phyloP scores from a whole-genome alignment of 768 basidiomycete species.

The Tylopilus rubrobrunneus region DNA sequence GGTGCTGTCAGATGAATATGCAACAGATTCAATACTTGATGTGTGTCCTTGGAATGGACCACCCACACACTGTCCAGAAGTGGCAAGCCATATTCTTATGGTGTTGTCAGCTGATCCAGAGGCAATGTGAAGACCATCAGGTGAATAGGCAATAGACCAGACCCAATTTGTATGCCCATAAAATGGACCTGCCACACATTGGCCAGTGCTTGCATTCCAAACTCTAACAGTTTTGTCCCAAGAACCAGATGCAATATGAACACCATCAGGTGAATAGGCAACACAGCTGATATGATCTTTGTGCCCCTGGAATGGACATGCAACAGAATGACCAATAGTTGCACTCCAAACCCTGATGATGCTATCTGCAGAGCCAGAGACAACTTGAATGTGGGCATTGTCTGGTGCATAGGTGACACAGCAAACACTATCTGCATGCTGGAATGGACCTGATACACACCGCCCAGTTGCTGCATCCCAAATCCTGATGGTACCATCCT shows the following conservation, averaged over 20 bases:
- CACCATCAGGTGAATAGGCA: neutral
- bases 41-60: no score
- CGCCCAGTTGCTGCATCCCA: no score
- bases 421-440: neutral
- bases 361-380: neutral
- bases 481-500: no score
- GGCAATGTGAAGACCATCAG: no score
- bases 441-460: neutral
- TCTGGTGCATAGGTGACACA: slow-evolving; percentile 26
- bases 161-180: slow-evolving; percentile 2
- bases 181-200: slow-evolving; percentile 10
- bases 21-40: no score
- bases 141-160: neutral
- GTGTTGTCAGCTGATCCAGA: no score
- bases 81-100: no score
- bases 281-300: neutral
- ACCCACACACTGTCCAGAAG: no score
- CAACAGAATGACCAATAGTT: neutral
- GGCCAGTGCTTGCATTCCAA: slow-evolving; percentile 2
- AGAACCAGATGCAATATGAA: neutral
- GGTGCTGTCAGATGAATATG: no score
- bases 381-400: neutral
- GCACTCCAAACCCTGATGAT: neutral
- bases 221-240: neutral
- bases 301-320: no score